phyloP scores from a whole-genome alignment of 805 yeast genomes.

The Nakazawaea populi region DNA sequence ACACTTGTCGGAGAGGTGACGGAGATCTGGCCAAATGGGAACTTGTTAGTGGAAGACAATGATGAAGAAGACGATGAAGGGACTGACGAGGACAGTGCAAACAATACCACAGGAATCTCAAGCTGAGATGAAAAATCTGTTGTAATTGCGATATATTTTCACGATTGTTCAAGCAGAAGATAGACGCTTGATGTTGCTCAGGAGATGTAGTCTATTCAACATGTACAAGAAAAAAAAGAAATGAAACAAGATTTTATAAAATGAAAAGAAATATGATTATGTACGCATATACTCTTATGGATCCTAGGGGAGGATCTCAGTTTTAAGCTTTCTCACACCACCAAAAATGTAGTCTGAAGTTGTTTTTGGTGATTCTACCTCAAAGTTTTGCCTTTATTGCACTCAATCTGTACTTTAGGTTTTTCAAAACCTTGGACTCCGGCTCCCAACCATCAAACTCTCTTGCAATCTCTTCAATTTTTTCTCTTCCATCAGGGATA shows the following conservation, averaged over 20 bases:
- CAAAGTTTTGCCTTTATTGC: conserved; percentile 27
- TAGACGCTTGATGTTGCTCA: no score
- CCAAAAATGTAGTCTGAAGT: no score
- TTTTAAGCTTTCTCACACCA: no score
- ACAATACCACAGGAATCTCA: no score
- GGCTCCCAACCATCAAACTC: conserved; percentile 89
- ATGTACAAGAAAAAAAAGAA: no score
- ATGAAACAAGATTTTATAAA: no score
- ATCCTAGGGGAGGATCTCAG: no score
- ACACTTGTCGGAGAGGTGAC: conserved; percentile 18
- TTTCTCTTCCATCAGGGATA: conserved; percentile 40
- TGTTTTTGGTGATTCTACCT: neutral
- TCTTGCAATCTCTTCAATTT: conserved; percentile 52
- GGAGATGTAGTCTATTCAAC: no score
- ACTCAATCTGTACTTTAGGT: conserved; percentile 56
- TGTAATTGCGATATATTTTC: neutral
- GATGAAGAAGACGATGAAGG: conserved; percentile 3
- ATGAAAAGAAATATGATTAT: no score
- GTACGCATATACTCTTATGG: no score
- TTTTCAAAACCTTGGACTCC: conserved; percentile 72
- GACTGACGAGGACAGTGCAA: neutral
- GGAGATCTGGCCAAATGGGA: conserved; percentile 33
- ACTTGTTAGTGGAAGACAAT: conserved; percentile 23
- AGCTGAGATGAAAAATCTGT: neutral
- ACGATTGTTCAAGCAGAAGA: no score